phyloP scores from a whole-genome alignment of 2,329 filamentous ascomycete genomes.

The Sporothrix pseudoabietina region DNA sequence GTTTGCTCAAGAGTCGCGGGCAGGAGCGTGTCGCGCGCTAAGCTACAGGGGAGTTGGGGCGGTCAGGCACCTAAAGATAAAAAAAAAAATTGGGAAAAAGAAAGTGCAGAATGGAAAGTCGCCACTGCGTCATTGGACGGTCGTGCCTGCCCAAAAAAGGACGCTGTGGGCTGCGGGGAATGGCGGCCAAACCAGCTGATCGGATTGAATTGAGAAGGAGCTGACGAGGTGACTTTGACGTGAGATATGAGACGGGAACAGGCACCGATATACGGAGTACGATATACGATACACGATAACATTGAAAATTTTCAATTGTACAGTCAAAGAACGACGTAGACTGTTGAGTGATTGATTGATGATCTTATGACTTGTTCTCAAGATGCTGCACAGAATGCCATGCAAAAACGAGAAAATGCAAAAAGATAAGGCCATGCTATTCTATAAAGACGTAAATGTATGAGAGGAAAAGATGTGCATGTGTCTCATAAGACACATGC shows the following conservation, averaged over 20 bases:
- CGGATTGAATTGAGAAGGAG: neutral
- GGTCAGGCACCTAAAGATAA: neutral
- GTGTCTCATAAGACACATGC: neutral
- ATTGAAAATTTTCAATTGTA: no score
- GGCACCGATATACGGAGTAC: neutral
- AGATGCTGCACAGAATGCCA: neutral
- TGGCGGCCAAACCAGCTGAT: neutral
- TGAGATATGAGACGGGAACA: neutral
- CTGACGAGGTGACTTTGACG: no score
- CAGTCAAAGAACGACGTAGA: neutral
- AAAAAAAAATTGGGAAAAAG: neutral
- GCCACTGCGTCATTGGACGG: conserved; percentile 5
- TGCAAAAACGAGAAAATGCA: neutral
- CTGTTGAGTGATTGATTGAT: neutral
- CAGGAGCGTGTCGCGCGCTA: conserved; percentile 16
- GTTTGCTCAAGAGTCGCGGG: neutral
- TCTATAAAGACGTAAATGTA: neutral
- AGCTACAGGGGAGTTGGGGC: conserved; percentile 17
- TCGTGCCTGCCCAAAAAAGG: neutral
- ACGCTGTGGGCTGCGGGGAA: neutral
- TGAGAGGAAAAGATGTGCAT: neutral
- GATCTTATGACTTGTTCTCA: neutral
- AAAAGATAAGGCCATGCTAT: conserved; percentile 8
- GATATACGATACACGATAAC: neutral
- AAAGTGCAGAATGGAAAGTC: neutral